Evolutionary conservation across 352 stramenopile genomes (phyloP), one percentile per base, ranked within the genome.

Genomic region (Phytophthora niederhauseri): DNA sequence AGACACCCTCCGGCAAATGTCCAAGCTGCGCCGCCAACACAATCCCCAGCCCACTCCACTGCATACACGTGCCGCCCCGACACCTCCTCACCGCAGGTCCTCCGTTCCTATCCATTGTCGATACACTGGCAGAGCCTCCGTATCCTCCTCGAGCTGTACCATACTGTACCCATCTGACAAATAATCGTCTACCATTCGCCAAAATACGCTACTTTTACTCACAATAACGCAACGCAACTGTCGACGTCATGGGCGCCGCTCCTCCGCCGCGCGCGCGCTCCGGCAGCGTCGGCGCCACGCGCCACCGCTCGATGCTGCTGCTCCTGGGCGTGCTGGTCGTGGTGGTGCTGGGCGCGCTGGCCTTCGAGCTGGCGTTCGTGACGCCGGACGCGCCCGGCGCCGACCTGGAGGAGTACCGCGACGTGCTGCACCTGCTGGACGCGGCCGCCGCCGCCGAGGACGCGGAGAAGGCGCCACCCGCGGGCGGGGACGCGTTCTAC

Each of bases 341-440:
- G 6, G 15, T 74, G 2, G 64, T 53, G 19, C 46, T 81, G 6
- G 52, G 64, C n/a, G 61, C 61, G 2, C 24, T 81, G 19, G 51
- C 55, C 15, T 59, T 72, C 5, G 75, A 81, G 68, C 49, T 78
- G 20, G 70, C 75, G 26, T 57, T 79, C 31, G 64, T 81, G 57
- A 53, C 66, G 4, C 56, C 58, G 0, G 31, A 58, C 26, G 17
- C 54, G 6, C 14, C 57, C 12, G 58, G 24, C 12, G 30, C 24
- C n/a, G 26, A 49, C 38, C 7, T 22, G 2, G 58, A 75, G 19
- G 55, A 64, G 7, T 61, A 61, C 28, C 30, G 38, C n/a, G 62
- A 78, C 34, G 56, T 73, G 3, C 61, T 63, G 52, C 68, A 63
- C 53, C 57, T 70, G 1, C 57, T 80, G 41, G 55, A 70, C 53